Percentiles rank a stretch among this genome's conserved stretches.
Conservation (phyloP, 768 basidiomycete genomes). For the Hortiboletus flavorubellus region DNA sequence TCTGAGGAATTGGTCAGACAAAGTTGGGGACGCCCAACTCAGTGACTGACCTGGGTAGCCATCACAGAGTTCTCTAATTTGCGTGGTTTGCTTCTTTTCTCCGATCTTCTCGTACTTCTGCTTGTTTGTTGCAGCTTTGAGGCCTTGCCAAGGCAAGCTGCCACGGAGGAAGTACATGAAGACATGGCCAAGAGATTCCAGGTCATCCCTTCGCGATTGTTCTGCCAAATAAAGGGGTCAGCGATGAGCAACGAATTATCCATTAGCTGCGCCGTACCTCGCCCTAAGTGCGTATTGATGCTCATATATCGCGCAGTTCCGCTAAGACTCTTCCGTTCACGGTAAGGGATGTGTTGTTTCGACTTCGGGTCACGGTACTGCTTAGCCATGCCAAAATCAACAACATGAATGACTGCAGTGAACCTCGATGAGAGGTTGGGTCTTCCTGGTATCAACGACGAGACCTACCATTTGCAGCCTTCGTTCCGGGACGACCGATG, state of each 20-base stretch:
- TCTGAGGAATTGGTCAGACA: constrained; percentile 46
- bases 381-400: constrained; percentile 99
- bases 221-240: constrained; percentile 40
- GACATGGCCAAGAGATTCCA: constrained; percentile 98
- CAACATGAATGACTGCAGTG: constrained; percentile 75
- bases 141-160: constrained; percentile 96
- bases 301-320: constrained; percentile 99
- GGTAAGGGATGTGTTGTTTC: constrained; percentile 98
- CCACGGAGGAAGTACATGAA: constrained; percentile 99
- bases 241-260: constrained; percentile 2
- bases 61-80: constrained; percentile 95
- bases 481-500: constrained; percentile 90
- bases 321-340: constrained; percentile 94
- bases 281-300: constrained; percentile 97
- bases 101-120: constrained; percentile 99
- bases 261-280: constrained; percentile 54
- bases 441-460: not conserved
- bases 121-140: constrained; percentile 99
- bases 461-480: constrained; percentile 70
- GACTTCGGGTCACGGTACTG: constrained; percentile 99
- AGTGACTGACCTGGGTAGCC: constrained; percentile 78
- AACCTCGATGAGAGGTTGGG: not conserved
- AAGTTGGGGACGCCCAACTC: not conserved
- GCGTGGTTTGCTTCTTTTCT: constrained; percentile 99
- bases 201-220: constrained; percentile 92